Base-by-base conservation (phyloP, 2,329 filamentous ascomycete genomes). In the Mycosphaerella sp. region DNA sequence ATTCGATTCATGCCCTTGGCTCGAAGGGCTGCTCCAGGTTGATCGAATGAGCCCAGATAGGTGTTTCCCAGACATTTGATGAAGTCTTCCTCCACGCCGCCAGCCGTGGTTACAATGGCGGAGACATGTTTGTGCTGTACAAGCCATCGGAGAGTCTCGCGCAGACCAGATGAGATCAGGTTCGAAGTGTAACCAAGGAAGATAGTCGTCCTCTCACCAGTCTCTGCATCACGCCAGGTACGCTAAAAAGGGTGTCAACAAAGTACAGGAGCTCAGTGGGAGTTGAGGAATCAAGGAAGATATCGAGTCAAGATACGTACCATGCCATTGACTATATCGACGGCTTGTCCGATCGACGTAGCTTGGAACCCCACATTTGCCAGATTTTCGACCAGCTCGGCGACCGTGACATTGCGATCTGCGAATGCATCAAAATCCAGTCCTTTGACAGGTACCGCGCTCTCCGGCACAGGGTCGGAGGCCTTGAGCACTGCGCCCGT, bases 111-210 rank as follows among this genome's bases (percentile, higher is more conserved):
- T 57, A 98, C 93, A 66, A 98, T 89, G 62, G 86, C 87, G 0
- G 89, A 93, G 59, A 98, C 84, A 69, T 97, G 91, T 59, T 84
- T 85, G 74, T 98, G 90, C 74, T 97, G 82, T 43, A 95, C 91
- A 0, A 98, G 82, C 75, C 90, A 98, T 53, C 93, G 87, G 61
- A 98, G 77, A 36, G 91, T 91, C 62, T 95, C 91, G 51, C 93
- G 83, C 31, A 98, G 81, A 7, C 93, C 93, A 3, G 92, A 98
- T 0, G 93, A 97, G 66, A 98, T 96, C 64, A 98, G 80, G 70
- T 98, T 98, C 48, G 89, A 95, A 8, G 93, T 98, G 75, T 96
- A 98, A 54, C 93, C 93, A 7, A 98, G 82, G 73, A 98, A 97
- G 64, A 98, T 92, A 56, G 93, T 97, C 14, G 93, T 93, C 65